These are phyloP conservation scores for Pythium dissotocum DNA, from an alignment of 352 stramenopile species.

Conservation along the genomic window DNA sequence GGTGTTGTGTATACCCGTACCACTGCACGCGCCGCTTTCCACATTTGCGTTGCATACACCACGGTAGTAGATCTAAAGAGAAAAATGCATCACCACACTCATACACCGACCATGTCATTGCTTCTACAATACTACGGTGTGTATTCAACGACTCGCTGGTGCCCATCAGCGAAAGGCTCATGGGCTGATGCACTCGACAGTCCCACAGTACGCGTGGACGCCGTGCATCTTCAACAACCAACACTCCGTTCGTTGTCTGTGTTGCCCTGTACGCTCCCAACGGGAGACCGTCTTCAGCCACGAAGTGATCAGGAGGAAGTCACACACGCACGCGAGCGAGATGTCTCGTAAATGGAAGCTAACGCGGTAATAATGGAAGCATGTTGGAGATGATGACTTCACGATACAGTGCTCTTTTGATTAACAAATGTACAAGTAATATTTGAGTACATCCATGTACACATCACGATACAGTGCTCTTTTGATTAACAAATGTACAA, in stretches of 20 bases:
- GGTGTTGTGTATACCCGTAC: conserved; percentile 1
- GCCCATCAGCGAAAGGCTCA: not conserved
- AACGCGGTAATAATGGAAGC: not conserved
- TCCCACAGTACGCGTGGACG: not conserved
- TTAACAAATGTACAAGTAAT: no score
- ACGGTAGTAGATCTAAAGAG: conserved; percentile 3
- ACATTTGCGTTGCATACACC: not conserved
- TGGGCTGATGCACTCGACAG: not conserved
- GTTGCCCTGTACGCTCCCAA: not conserved
- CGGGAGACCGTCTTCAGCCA: no score
- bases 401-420: no score
- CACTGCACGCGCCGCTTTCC: not conserved
- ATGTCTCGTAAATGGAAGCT: not conserved
- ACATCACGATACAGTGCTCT: no score
- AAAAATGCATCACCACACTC: not conserved
- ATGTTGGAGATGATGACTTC: not conserved
- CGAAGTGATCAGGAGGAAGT: no score
- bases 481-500: no score
- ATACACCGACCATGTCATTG: no score
- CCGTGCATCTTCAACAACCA: not conserved
- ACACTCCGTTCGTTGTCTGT: not conserved
- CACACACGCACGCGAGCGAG: not conserved
- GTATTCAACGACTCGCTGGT: not conserved
- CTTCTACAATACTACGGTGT: no score
- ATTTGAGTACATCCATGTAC: not conserved